Evolutionary conservation across 768 basidiomycete genomes (phyloP).

Genomic region (Bullera alba): DNA sequence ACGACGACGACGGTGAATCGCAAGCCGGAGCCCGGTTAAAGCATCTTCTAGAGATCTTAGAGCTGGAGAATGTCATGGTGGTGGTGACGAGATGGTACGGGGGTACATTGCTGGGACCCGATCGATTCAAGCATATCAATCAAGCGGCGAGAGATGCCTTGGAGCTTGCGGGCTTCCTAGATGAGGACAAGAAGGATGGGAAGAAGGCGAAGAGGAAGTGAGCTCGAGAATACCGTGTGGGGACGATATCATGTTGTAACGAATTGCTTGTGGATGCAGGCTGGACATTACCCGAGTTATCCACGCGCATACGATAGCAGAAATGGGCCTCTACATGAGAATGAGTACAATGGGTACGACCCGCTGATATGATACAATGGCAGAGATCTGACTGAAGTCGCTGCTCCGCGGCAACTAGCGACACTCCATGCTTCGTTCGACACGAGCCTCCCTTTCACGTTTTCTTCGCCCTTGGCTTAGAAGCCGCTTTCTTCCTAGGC

Average conservation of each 20-base stretch:
- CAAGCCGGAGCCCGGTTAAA: conserved; percentile 85
- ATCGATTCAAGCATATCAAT: conserved; percentile 73
- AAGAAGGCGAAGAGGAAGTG: conserved; percentile 16
- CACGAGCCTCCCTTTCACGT: no score
- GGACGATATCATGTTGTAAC: background rate
- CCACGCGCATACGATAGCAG: background rate
- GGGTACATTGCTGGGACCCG: conserved; percentile 81
- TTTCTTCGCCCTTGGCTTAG: no score
- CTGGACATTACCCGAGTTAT: background rate
- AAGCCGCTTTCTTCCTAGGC: background rate
- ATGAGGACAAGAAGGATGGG: conserved; percentile 46
- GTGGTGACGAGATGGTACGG: conserved; percentile 92
- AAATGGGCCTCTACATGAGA: background rate
- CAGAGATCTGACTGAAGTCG: no score
- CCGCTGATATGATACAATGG: background rate
- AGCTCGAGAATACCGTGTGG: conserved; percentile 9
- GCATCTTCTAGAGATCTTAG: conserved; percentile 82
- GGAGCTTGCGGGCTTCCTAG: conserved; percentile 78
- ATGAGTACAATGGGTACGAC: background rate
- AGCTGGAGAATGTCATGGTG: conserved; percentile 65
- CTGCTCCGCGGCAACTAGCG: no score
- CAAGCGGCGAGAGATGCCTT: conserved; percentile 88
- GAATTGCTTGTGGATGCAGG: background rate
- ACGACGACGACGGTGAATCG: conserved; percentile 90
- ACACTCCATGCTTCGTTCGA: no score